Base-by-base conservation (phyloP, 2,329 filamentous ascomycete genomes). In the Teratosphaeria destructans region DNA sequence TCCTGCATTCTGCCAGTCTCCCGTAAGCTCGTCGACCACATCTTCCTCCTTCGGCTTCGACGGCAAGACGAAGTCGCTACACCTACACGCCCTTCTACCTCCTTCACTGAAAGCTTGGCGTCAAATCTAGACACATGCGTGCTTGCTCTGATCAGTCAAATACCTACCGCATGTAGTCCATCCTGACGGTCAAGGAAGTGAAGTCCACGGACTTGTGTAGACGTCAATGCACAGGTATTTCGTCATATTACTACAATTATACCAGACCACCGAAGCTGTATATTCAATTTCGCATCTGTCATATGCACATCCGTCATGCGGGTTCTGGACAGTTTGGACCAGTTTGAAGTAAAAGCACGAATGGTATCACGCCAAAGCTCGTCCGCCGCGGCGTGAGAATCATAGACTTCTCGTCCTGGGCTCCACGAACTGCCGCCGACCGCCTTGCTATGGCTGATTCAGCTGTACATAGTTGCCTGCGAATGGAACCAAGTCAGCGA, bases 391-490 rank as follows among this genome's bases (percentile, higher is more conserved):
- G 29, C 16, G 3, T 23, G 19, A 16, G 23, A 19, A 7, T 49
- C 19, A 49, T n/a, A 49, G 43, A 49, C 43, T 49, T n/a, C 43
- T 49, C 16, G 43, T 23, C 43, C 43, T 49, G 16, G 43, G 19
- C 43, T 49, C 43, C 43, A n/a, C n/a, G 43, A 49, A 49, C 43
- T 49, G 43, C 27, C 54, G 53, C 54, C 54, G 43, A 52, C 57
- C 43, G 47, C 57, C 55, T 55, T 29, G 58, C 60, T 63, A 63
- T 16, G 57, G 64, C 43, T 49, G 43, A 64, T 74, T 75, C 60
- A 79, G 61, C 60, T 76, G 75, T 34, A 80, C 78, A 61, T 80
- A 80, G 64, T 80, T 80, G 53, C 75, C 75, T 78, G 43, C 29
- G 10, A 55, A 10, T 19, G 10, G 8, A 10, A 5, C 16, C 23